A percentile compares a stretch with the other conserved stretches of the same genome.
These are phyloP conservation scores for Apiotrichum veenhuisii DNA, from an alignment of 1,284 basidiomycete species.

Conservation along the genomic window DNA sequence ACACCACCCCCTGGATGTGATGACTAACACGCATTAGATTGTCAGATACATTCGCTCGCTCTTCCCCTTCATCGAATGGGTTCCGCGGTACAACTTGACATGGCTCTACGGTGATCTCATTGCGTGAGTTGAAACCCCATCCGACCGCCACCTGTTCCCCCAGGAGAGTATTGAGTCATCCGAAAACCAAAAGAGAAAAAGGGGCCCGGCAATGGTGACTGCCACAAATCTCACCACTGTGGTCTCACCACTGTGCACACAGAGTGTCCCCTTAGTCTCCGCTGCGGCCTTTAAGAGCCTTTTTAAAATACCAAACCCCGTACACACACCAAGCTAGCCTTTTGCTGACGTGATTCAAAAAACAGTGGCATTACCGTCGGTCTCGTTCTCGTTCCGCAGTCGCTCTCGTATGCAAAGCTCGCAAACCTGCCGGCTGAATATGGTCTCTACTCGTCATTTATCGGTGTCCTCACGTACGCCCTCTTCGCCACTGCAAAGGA, in stretches of 20 bases:
- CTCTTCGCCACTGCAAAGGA: slow-evolving; percentile 80
- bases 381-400: slow-evolving; percentile 82
- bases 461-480: slow-evolving; percentile 58
- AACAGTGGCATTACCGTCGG: slow-evolving; percentile 72
- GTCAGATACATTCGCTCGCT: slow-evolving; percentile 62
- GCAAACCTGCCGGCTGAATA: slow-evolving; percentile 82
- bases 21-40: slow-evolving; percentile 49
- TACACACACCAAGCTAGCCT: too few species aligned
- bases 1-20: too few species aligned
- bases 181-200: too few species aligned
- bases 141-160: background rate
- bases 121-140: slow-evolving; percentile 53
- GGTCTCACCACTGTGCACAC: too few species aligned
- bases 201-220: too few species aligned
- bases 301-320: background rate
- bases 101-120: slow-evolving; percentile 67
- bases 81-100: slow-evolving; percentile 64
- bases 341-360: slow-evolving; percentile 7
- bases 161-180: too few species aligned
- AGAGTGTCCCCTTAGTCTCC: background rate
- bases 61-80: slow-evolving; percentile 81
- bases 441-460: slow-evolving; percentile 92
- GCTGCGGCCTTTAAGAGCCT: too few species aligned
- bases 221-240: too few species aligned
- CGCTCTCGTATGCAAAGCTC: slow-evolving; percentile 62